phyloP scores from a whole-genome alignment of 345 rosid species.

The Brassica nigra region DNA sequence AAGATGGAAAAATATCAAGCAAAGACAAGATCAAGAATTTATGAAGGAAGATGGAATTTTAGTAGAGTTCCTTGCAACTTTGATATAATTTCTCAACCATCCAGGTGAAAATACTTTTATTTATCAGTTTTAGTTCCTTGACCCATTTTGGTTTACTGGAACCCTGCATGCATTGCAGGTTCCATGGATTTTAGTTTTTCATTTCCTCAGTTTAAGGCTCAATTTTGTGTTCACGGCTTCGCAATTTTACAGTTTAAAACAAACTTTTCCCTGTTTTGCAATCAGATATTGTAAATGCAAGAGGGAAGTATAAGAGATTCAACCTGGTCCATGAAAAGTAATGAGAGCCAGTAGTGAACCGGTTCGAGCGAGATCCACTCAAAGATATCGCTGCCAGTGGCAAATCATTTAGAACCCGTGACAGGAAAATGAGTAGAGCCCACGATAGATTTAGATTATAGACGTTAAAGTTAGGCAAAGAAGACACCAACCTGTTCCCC shows the following conservation, averaged over 20 bases:
- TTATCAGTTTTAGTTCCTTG: conserved; percentile 10
- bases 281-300: conserved; percentile 8
- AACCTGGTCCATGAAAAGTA: conserved; percentile 99
- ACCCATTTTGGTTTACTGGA: conserved; percentile 15
- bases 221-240: conserved; percentile 12
- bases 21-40: conserved; percentile 14
- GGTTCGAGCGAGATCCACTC: conserved; percentile 92
- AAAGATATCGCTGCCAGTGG: conserved; percentile 65
- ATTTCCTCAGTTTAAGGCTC: conserved; percentile 18
- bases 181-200: conserved; percentile 9
- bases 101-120: conserved; percentile 3
- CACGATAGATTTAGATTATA: background rate
- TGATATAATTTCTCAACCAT: conserved; percentile 3
- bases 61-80: conserved; percentile 21
- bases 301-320: conserved; percentile 12
- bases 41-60: background rate
- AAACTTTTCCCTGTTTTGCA: conserved; percentile 3
- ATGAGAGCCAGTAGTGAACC: conserved; percentile 79
- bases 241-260: background rate
- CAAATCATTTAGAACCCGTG: conserved; percentile 29
- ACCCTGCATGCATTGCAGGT: conserved; percentile 10
- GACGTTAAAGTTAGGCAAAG: background rate
- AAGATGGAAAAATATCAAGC: background rate
- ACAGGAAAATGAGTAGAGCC: conserved; percentile 17
- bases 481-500: conserved; percentile 66